Conservation (phyloP, 2,329 filamentous ascomycete genomes). For the Aspergillus aculeatinus region DNA sequence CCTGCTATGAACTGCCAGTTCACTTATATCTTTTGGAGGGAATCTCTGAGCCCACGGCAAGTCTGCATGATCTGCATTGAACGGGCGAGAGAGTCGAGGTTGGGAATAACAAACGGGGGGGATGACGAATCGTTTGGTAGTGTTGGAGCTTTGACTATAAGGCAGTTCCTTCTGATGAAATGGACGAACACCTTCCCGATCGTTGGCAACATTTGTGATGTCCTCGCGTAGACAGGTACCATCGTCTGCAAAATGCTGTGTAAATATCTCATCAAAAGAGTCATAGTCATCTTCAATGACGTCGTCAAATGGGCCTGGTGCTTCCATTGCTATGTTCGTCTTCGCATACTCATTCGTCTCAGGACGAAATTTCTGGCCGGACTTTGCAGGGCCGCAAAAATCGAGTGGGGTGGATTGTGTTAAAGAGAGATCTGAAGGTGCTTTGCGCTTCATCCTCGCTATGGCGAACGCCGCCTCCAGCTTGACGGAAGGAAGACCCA, state of each 20-base stretch:
- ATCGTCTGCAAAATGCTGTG: constrained; percentile 31
- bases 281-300: constrained; percentile 44
- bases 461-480: neutral
- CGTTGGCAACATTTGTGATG: constrained; percentile 7
- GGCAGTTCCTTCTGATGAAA: constrained; percentile 10
- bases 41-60: constrained; percentile 88
- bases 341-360: constrained; percentile 25
- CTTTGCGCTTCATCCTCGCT: constrained; percentile 4
- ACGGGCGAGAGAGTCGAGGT: constrained; percentile 14
- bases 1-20: constrained; percentile 90
- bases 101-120: constrained; percentile 2
- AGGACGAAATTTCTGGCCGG: constrained; percentile 39
- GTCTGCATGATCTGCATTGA: constrained; percentile 44
- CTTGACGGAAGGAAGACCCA: neutral
- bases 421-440: neutral
- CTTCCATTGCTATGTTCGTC: neutral
- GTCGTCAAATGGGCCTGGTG: constrained; percentile 27
- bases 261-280: constrained; percentile 39
- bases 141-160: constrained; percentile 14
- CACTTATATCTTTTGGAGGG: constrained; percentile 70
- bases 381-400: constrained; percentile 42
- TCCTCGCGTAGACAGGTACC: constrained; percentile 8
- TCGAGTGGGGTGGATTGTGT: constrained; percentile 35
- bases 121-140: constrained; percentile 32
- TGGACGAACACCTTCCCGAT: constrained; percentile 9